Evolutionary conservation across 2,329 filamentous ascomycete species (phyloP).

Genomic region (Knoxdaviesia capensis): DNA sequence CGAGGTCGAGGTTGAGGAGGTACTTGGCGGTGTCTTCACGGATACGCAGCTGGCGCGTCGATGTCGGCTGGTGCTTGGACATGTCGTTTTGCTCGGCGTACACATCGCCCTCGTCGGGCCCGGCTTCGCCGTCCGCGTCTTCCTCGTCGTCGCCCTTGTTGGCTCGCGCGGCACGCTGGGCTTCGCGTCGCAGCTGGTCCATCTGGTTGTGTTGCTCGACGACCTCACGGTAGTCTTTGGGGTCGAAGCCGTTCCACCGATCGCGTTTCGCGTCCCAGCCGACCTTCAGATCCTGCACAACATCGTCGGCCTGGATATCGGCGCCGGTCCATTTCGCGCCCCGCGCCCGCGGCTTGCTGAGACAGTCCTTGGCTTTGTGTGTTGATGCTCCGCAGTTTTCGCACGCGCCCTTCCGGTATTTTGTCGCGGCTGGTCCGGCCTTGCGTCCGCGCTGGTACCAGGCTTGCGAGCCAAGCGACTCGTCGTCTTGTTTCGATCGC

Average conservation of each 20-base stretch:
- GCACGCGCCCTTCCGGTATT: constrained; percentile 93
- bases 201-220: constrained; percentile 77
- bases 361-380: constrained; percentile 85
- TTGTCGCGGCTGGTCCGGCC: constrained; percentile 71
- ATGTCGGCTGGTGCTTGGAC: constrained; percentile 80
- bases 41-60: constrained; percentile 75
- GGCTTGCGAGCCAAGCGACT: constrained; percentile 45
- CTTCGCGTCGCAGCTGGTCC: constrained; percentile 49
- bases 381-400: constrained; percentile 97
- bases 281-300: constrained; percentile 65
- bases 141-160: constrained; percentile 29
- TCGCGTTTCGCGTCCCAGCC: constrained; percentile 97
- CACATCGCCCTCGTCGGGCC: constrained; percentile 37
- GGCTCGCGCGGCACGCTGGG: constrained; percentile 25
- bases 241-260: constrained; percentile 95
- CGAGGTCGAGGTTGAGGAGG: constrained; percentile 78
- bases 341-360: constrained; percentile 70
- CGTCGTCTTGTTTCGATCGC: constrained; percentile 36
- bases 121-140: constrained; percentile 13
- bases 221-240: constrained; percentile 68
- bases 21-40: constrained; percentile 97
- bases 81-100: constrained; percentile 96
- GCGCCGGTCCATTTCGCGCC: constrained; percentile 84
- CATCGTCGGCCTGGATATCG: constrained; percentile 84
- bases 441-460: constrained; percentile 90